phyloP scores from a whole-genome alignment of 2,329 filamentous ascomycete genomes.

The Microsporum ferrugineum region DNA sequence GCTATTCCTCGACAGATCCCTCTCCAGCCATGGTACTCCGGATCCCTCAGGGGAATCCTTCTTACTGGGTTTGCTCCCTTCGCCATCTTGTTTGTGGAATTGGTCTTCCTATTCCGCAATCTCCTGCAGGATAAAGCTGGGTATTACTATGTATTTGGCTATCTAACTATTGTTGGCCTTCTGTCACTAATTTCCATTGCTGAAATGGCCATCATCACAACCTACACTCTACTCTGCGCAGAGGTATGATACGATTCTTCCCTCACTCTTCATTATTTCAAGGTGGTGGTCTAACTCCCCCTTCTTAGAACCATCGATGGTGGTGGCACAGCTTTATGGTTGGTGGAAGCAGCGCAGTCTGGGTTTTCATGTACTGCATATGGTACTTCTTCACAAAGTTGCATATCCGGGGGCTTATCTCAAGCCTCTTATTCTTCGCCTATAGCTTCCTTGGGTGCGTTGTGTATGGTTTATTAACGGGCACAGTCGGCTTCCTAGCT shows the following conservation, averaged over 20 bases:
- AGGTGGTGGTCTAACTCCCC: background rate
- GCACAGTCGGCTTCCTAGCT: constrained; percentile 73
- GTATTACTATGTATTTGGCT: constrained; percentile 87
- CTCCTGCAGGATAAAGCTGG: constrained; percentile 84
- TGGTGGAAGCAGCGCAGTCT: constrained; percentile 63
- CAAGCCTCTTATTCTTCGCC: constrained; percentile 69
- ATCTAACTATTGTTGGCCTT: constrained; percentile 60
- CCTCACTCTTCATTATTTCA: background rate
- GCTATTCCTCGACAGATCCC: constrained; percentile 63
- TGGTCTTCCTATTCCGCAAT: constrained; percentile 76
- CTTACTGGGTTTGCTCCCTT: constrained; percentile 72
- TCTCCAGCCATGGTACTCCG: constrained; percentile 61
- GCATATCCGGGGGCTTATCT: constrained; percentile 69
- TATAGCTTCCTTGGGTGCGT: constrained; percentile 73
- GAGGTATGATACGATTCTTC: constrained; percentile 42
- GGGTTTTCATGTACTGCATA: constrained; percentile 71
- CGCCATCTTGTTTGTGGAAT: constrained; percentile 76
- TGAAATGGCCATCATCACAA: constrained; percentile 71
- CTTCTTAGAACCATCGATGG: constrained; percentile 63
- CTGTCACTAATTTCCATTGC: constrained; percentile 67
- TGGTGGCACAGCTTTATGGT: constrained; percentile 84
- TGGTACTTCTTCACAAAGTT: constrained; percentile 77
- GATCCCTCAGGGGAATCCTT: constrained; percentile 51
- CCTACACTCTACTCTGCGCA: constrained; percentile 69
- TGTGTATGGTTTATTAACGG: constrained; percentile 69